Conservation (phyloP, 2,329 filamentous ascomycete species). For the Epicoccum sorghinum region DNA sequence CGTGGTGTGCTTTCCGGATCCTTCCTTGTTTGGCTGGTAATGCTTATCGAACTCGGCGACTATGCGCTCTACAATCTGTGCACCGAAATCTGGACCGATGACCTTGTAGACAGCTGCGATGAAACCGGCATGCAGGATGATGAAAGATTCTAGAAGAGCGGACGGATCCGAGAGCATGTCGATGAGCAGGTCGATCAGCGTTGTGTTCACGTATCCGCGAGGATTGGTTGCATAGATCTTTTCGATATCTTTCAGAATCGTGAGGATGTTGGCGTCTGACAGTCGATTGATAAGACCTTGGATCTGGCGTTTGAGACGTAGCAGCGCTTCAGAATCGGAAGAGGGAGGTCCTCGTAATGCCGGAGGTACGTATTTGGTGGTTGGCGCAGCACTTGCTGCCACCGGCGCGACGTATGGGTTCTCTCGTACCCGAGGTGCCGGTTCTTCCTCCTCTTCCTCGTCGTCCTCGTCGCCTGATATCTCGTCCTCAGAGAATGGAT, state of each 20-base stretch:
- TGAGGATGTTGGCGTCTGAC: slow-evolving; percentile 86
- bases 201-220: slow-evolving; percentile 85
- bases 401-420: slow-evolving; percentile 87
- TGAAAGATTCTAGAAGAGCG: slow-evolving; percentile 81
- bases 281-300: slow-evolving; percentile 92
- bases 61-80: slow-evolving; percentile 79
- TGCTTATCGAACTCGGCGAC: slow-evolving; percentile 75
- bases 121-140: slow-evolving; percentile 90
- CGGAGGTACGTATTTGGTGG: slow-evolving; percentile 84
- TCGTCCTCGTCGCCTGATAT: slow-evolving; percentile 20
- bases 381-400: slow-evolving; percentile 49
- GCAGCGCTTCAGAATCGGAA: slow-evolving; percentile 69
- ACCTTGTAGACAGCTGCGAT: slow-evolving; percentile 86
- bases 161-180: slow-evolving; percentile 81
- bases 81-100: slow-evolving; percentile 86
- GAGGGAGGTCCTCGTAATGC: slow-evolving; percentile 71
- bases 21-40: slow-evolving; percentile 56
- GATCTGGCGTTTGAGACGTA: slow-evolving; percentile 75
- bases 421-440: slow-evolving; percentile 63
- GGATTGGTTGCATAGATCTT: slow-evolving; percentile 82
- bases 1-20: slow-evolving; percentile 62
- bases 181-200: slow-evolving; percentile 77
- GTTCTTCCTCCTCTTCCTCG: slow-evolving; percentile 2
- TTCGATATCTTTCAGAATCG: slow-evolving; percentile 82
- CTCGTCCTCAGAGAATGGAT: slow-evolving; percentile 42